A percentile compares a stretch with the other conserved stretches of the same genome.
Evolutionary conservation across 2,329 filamentous ascomycete genomes (phyloP).

Genomic region (Penicillium sp.): DNA sequence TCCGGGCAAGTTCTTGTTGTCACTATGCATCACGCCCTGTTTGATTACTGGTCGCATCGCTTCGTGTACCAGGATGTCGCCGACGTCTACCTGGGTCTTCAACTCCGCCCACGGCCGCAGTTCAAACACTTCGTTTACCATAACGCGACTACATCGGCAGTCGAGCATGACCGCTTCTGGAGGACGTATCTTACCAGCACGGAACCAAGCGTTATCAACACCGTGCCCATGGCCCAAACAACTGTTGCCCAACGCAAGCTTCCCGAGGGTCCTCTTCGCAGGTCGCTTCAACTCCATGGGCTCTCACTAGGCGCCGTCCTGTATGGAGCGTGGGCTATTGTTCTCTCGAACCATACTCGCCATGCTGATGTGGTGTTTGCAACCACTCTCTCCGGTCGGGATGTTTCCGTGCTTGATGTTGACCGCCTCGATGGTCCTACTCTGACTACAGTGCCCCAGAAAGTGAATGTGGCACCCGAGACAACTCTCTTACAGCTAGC

Average conservation of each 20-base stretch:
- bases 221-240: neutral
- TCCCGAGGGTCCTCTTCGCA: neutral
- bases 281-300: neutral
- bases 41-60: slow-evolving; percentile 34
- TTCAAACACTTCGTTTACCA: slow-evolving; percentile 5
- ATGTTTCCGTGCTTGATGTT: slow-evolving; percentile 7
- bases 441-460: slow-evolving; percentile 7
- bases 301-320: slow-evolving; percentile 8
- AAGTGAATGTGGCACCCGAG: slow-evolving; percentile 3
- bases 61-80: slow-evolving; percentile 29
- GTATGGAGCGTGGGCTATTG: slow-evolving; percentile 15
- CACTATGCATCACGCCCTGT: slow-evolving; percentile 34
- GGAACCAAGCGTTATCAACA: slow-evolving; percentile 1
- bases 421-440: slow-evolving; percentile 8
- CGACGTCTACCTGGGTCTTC: slow-evolving; percentile 1
- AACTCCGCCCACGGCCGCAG: neutral
- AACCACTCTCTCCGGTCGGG: slow-evolving; percentile 11
- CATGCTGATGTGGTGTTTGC: slow-evolving; percentile 12
- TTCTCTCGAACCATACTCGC: slow-evolving; percentile 8
- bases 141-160: neutral
- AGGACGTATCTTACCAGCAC: slow-evolving; percentile 2
- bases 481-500: neutral
- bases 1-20: slow-evolving; percentile 20
- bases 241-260: slow-evolving; percentile 1
- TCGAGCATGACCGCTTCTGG: slow-evolving; percentile 6